phyloP scores from a whole-genome alignment of 306 rosid species.

The Cucurbita pepo region DNA sequence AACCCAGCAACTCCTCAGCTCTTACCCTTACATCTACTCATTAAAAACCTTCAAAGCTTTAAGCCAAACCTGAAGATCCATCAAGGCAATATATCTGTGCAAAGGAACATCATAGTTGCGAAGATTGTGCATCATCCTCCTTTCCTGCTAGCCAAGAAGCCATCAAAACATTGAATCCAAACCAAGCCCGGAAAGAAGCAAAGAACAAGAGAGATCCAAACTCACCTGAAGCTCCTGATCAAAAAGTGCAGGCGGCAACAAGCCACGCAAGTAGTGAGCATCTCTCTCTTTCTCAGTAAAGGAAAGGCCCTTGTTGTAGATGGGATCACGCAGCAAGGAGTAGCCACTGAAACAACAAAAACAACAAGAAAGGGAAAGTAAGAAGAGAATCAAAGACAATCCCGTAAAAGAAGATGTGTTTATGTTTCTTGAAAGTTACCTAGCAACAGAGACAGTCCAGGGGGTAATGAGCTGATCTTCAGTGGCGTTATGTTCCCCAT shows the following conservation, averaged over 20 bases:
- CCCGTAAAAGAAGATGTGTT: neutral
- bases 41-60: no score
- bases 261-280: constrained; percentile 91
- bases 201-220: neutral
- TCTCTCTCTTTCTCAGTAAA: constrained; percentile 80
- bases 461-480: constrained; percentile 1
- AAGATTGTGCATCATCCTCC: constrained; percentile 71
- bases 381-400: neutral
- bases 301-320: constrained; percentile 86
- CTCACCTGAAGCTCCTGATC: constrained; percentile 78
- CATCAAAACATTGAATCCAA: neutral
- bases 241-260: constrained; percentile 65
- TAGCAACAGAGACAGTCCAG: constrained; percentile 8
- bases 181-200: neutral
- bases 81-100: constrained; percentile 75
- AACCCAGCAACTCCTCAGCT: neutral
- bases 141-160: constrained; percentile 36
- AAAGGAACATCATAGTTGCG: constrained; percentile 85
- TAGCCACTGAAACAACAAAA: constrained; percentile 43
- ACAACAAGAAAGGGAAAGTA: neutral
- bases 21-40: neutral
- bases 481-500: neutral
- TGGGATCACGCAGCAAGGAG: constrained; percentile 78
- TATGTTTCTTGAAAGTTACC: constrained; percentile 2
- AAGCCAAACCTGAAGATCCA: constrained; percentile 84